These are phyloP conservation scores for Populus hybrid DNA, from an alignment of 441 rosid species.

Conservation along the genomic window DNA sequence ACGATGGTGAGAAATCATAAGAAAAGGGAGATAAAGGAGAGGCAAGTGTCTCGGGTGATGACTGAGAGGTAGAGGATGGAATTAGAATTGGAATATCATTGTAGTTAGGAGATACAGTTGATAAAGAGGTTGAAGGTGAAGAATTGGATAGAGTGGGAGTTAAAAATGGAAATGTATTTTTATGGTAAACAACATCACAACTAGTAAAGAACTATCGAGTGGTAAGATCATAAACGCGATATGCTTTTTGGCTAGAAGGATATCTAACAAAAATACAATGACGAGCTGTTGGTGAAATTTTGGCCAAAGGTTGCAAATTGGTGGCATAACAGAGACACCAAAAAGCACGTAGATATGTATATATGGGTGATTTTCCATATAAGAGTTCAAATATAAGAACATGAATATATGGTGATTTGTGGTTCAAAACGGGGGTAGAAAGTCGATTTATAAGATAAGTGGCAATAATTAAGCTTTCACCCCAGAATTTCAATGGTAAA, in stretches of 20 bases:
- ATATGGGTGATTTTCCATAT: not conserved
- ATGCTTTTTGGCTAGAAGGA: not conserved
- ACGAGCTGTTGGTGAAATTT: not conserved
- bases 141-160: not conserved
- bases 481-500: not conserved
- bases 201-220: not conserved
- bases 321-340: not conserved
- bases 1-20: no score
- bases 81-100: no score
- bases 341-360: not conserved
- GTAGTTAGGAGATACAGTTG: no score
- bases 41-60: no score
- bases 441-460: not conserved
- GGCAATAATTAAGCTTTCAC: not conserved
- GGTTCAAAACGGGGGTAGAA: fast-evolving
- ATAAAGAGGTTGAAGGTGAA: no score
- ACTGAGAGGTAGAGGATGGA: no score
- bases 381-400: no score
- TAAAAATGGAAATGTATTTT: not conserved
- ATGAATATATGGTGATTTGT: not conserved
- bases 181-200: not conserved
- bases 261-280: not conserved
- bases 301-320: not conserved
- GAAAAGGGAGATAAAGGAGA: no score
- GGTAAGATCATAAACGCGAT: not conserved